Percentiles rank a stretch among this genome's conserved stretches.
Evolutionary conservation across 1,284 basidiomycete species (phyloP).

Genomic region (Omphalotus olearius): DNA sequence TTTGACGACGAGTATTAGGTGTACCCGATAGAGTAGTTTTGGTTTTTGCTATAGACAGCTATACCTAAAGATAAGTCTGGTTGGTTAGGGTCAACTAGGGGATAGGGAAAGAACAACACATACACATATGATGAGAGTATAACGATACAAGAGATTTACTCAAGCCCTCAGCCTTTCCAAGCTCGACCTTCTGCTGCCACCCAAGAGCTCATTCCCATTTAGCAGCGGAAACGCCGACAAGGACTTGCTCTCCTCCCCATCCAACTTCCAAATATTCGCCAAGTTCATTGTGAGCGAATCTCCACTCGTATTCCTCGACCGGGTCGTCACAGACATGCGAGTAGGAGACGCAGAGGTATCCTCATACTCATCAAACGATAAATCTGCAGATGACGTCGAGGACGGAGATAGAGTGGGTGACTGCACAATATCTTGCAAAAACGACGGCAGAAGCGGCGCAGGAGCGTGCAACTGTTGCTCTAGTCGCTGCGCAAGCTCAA

Average conservation of each 20-base stretch:
- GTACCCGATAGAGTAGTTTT: constrained; percentile 4
- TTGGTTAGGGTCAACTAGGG: background rate
- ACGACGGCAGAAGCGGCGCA: constrained; percentile 58
- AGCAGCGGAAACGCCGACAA: constrained; percentile 39
- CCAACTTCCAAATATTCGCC: constrained; percentile 61
- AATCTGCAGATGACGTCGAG: constrained; percentile 58
- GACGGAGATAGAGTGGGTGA: constrained; percentile 59
- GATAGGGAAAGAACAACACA: background rate
- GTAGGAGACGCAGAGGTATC: constrained; percentile 23
- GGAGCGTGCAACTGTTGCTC: constrained; percentile 30
- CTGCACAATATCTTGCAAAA: constrained; percentile 68
- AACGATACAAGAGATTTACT: constrained; percentile 2
- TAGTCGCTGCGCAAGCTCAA: constrained; percentile 18
- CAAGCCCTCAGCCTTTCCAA: constrained; percentile 23
- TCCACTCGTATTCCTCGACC: constrained; percentile 20
- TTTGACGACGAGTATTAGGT: constrained; percentile 5
- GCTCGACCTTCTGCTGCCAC: constrained; percentile 30
- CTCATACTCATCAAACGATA: constrained; percentile 55
- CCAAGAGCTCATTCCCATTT: constrained; percentile 16
- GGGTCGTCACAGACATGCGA: constrained; percentile 17
- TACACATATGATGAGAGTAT: constrained; percentile 1
- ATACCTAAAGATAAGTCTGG: background rate
- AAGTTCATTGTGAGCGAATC: constrained; percentile 31
- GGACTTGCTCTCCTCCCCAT: constrained; percentile 56
- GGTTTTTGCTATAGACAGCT: background rate